Base-by-base conservation (phyloP, 2,329 filamentous ascomycete species). In the Trichophyton schoenleinii region DNA sequence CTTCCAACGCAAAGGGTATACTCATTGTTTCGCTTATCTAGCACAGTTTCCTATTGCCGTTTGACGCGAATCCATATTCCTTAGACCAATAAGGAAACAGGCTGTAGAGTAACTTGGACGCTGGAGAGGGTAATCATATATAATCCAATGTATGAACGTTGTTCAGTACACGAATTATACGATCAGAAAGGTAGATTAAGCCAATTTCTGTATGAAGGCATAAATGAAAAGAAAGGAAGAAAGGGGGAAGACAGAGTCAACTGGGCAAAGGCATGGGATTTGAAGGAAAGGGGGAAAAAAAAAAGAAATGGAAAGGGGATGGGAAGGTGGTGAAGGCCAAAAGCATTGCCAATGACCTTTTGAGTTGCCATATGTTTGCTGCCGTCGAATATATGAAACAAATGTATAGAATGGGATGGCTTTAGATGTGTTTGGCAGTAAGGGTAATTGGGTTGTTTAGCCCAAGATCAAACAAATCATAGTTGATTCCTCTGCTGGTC, bases 161-260 rank as follows among this genome's bases (percentile, higher is more conserved):
- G 63, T 61, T 59, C 63, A 62, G 62, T 62, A 64, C 63, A 62
- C 59, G 63, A 62, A 64, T 61, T 58, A 64, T 62, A 61, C 58
- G 18, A 36, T 34, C 22, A 46, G 58, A 59, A 49, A 49, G 44
- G 58, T 36, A 34, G 36, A 36, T 38, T 5, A 22, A 3, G 11
- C 41, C 20, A 58, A 41, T 59, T 49, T 25, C 38, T 42, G 31
- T 20, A 34, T 20, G 18, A 49, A 59, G 41, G 15, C 31, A 18
- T 7, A 44, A 36, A 49, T 15, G 6, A 49, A 59, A 20, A 49
- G 15, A 49, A 8, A 9, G 31, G 20, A 34, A 28, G 31, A 48
- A 20, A 59, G 20, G 42, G 18, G 18, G 4, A 13, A 36, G 18
- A 48, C 7, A 38, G 20, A n/a, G 25, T 36, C 18, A 44, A n/a